phyloP scores from a whole-genome alignment of 495 filamentous ascomycete genomes.

The Podospora conica region DNA sequence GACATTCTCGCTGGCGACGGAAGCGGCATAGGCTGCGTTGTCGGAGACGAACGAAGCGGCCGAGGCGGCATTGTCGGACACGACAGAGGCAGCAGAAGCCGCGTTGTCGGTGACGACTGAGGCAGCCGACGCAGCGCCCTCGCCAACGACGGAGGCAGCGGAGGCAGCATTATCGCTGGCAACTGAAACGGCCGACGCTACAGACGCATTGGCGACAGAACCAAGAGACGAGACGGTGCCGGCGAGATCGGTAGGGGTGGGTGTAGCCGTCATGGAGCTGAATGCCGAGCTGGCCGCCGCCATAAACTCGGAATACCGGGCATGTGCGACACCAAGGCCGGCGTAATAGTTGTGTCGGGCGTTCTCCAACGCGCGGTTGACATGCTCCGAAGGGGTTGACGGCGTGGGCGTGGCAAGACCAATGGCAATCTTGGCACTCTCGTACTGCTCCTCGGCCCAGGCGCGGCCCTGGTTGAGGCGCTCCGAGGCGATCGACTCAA shows the following conservation, averaged over 20 bases:
- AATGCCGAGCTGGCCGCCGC: slow-evolving; percentile 59
- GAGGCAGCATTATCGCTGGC: slow-evolving; percentile 29
- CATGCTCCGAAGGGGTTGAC: slow-evolving; percentile 39
- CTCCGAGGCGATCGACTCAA: slow-evolving; percentile 56
- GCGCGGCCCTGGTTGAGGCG: slow-evolving; percentile 57
- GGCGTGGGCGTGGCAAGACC: slow-evolving; percentile 48
- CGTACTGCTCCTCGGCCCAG: slow-evolving; percentile 59
- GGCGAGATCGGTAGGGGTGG: slow-evolving; percentile 41
- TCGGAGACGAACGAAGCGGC: slow-evolving; percentile 35
- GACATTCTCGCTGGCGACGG: slow-evolving; percentile 25
- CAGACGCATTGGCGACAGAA: slow-evolving; percentile 28
- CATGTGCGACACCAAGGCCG: slow-evolving; percentile 68
- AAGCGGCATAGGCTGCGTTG: slow-evolving; percentile 22
- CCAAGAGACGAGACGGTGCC: slow-evolving; percentile 36
- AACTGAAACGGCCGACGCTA: slow-evolving; percentile 17
- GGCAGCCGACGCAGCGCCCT: slow-evolving; percentile 20
- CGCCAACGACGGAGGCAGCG: slow-evolving; percentile 19
- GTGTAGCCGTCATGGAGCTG: slow-evolving; percentile 44
- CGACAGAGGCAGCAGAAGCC: slow-evolving; percentile 23
- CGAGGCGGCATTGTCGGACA: slow-evolving; percentile 13
- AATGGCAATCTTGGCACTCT: slow-evolving; percentile 52
- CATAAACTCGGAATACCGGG: slow-evolving; percentile 67
- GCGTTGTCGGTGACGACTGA: slow-evolving; percentile 24
- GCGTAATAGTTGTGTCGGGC: slow-evolving; percentile 71
- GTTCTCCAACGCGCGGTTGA: slow-evolving; percentile 51